Evolutionary conservation across 192 early-diverging fungal genomes (phyloP).

Genomic region (Diversispora epigaea): DNA sequence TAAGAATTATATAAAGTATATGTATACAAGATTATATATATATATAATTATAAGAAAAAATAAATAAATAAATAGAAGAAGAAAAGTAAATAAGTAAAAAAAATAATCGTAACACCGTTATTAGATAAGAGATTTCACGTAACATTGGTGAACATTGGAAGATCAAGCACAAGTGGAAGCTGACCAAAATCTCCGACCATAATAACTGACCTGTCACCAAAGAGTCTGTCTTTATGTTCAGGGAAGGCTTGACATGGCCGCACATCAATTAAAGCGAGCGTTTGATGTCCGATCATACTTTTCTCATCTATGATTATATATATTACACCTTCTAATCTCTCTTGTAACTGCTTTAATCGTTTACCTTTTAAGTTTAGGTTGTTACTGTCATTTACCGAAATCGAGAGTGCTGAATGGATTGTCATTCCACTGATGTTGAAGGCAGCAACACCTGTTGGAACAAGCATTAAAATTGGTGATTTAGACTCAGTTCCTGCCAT

Average conservation of each 20-base stretch:
- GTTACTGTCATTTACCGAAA: background rate
- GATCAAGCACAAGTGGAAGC: background rate
- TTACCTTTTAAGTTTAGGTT: background rate
- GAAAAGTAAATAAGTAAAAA: too few relatives aligned
- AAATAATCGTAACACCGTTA: too few relatives aligned
- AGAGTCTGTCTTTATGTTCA: background rate
- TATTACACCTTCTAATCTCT: background rate
- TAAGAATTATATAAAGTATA: too few relatives aligned
- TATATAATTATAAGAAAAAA: too few relatives aligned
- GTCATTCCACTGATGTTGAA: background rate
- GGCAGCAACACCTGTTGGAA: too few relatives aligned
- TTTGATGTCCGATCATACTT: background rate
- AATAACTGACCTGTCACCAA: background rate
- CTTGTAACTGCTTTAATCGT: background rate
- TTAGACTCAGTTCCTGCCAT: too few relatives aligned
- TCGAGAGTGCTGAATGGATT: background rate
- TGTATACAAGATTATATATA: too few relatives aligned
- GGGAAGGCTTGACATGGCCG: background rate
- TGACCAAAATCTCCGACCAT: conserved; percentile 11
- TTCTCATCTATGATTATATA: background rate
- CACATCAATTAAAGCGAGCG: background rate
- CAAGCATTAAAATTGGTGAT: background rate
- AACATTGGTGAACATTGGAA: background rate
- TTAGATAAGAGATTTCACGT: too few relatives aligned
- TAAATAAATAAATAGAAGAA: too few relatives aligned